Evolutionary conservation across 2,329 filamentous ascomycete genomes (phyloP).

Genomic region (Penicillium rolfsii): DNA sequence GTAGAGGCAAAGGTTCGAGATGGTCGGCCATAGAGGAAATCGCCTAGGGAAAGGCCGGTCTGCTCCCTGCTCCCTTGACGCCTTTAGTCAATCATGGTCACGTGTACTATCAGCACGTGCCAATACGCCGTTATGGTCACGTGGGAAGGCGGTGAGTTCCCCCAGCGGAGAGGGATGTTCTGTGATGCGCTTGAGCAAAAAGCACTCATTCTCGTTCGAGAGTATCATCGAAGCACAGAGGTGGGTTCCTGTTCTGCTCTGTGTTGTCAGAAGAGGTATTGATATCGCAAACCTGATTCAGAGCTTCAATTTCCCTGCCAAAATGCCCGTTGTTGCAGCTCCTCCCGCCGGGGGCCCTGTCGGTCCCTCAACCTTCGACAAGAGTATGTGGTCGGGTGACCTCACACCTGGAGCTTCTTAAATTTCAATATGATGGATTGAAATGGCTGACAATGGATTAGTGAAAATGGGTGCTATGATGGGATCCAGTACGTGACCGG

Average conservation of each 20-base stretch:
- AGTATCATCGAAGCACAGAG: background rate
- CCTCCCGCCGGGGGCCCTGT: constrained; percentile 55
- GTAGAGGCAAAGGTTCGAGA: constrained; percentile 27
- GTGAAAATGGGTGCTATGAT: constrained; percentile 99
- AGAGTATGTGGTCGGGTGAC: constrained; percentile 56
- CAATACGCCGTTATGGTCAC: constrained; percentile 24
- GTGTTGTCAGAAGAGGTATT: background rate
- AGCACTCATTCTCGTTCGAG: constrained; percentile 15
- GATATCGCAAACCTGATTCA: background rate
- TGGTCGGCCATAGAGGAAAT: constrained; percentile 32
- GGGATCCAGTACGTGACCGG: constrained; percentile 79
- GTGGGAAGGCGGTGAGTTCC: constrained; percentile 18
- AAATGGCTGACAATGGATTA: constrained; percentile 49
- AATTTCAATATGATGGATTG: background rate
- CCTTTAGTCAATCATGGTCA: constrained; percentile 20
- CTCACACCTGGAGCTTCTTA: background rate
- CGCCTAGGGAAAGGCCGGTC: constrained; percentile 30
- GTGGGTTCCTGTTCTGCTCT: constrained; percentile 8
- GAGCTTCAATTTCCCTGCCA: constrained; percentile 18
- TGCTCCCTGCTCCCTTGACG: constrained; percentile 30
- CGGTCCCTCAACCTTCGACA: constrained; percentile 68
- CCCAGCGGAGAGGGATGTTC: constrained; percentile 21
- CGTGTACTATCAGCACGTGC: constrained; percentile 27
- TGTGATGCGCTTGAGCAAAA: constrained; percentile 24
- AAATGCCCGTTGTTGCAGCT: constrained; percentile 62